Percentiles rank a stretch among this genome's conserved stretches.
phyloP scores from a whole-genome alignment of 352 stramenopile species.

The Pythium insidiosum region DNA sequence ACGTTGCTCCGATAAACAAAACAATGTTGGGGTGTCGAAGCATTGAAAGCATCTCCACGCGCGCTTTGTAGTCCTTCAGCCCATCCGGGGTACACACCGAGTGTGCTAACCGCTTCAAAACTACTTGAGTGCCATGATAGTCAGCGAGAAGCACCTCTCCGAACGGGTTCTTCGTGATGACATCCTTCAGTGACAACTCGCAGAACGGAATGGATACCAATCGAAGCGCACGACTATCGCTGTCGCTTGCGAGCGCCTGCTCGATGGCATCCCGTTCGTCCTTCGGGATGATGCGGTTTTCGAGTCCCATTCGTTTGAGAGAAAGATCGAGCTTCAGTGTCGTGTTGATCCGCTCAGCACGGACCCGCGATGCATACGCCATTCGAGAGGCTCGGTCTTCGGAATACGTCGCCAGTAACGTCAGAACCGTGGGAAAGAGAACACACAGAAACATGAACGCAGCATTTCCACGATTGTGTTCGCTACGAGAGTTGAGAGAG shows the following conservation, averaged over 20 bases:
- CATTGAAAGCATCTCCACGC: slow-evolving; percentile 71
- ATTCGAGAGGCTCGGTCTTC: slow-evolving; percentile 61
- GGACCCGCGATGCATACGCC: slow-evolving; percentile 66
- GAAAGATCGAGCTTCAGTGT: slow-evolving; percentile 72
- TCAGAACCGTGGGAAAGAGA: slow-evolving; percentile 52
- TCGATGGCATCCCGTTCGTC: slow-evolving; percentile 57
- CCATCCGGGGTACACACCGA: slow-evolving; percentile 48
- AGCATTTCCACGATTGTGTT: slow-evolving; percentile 38
- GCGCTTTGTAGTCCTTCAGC: slow-evolving; percentile 63
- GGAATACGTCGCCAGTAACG: slow-evolving; percentile 66
- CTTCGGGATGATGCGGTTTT: slow-evolving; percentile 50
- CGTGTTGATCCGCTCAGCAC: slow-evolving; percentile 74
- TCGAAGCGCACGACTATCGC: slow-evolving; percentile 48
- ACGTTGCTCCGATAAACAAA: slow-evolving; percentile 79
- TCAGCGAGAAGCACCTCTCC: slow-evolving; percentile 63
- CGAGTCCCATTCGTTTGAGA: slow-evolving; percentile 57
- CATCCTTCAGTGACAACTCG: slow-evolving; percentile 66
- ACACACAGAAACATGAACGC: slow-evolving; percentile 54
- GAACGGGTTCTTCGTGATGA: slow-evolving; percentile 53
- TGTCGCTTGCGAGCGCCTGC: slow-evolving; percentile 26
- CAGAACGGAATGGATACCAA: slow-evolving; percentile 71
- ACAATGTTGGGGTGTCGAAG: slow-evolving; percentile 84
- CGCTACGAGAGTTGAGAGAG: slow-evolving; percentile 34
- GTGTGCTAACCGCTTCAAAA: slow-evolving; percentile 68
- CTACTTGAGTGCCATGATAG: slow-evolving; percentile 66